phyloP scores from a whole-genome alignment of 164 flowering plant genomes.

The Annona cherimola region DNA sequence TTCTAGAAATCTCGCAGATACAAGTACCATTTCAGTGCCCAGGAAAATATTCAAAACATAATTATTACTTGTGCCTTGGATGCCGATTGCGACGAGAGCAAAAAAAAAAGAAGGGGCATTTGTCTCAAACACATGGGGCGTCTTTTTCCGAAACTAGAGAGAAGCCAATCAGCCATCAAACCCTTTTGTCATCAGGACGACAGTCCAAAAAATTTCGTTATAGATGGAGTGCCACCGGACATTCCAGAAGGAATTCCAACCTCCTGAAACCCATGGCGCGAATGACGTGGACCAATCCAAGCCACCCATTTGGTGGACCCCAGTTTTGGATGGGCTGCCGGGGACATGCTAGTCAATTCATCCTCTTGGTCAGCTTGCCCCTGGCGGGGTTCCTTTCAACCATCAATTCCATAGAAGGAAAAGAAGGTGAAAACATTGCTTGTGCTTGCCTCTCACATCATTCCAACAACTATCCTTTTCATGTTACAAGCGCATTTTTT shows the following conservation, averaged over 20 bases:
- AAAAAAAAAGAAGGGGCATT: no score
- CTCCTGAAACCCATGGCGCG: neutral
- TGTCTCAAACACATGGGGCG: no score
- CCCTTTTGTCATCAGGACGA: no score
- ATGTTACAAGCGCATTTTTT: neutral
- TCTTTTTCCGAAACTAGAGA: no score
- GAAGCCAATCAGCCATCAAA: no score
- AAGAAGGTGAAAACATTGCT: neutral
- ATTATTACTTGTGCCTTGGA: no score
- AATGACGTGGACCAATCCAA: neutral
- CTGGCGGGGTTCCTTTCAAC: neutral
- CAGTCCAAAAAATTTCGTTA: no score
- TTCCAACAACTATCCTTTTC: constrained; percentile 1
- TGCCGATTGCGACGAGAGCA: no score
- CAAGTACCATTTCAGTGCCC: no score
- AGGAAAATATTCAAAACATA: no score
- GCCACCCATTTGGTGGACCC: neutral
- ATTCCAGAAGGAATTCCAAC: neutral
- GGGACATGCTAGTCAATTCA: neutral
- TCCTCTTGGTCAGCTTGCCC: neutral
- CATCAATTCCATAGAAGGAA: neutral
- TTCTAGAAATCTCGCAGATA: no score
- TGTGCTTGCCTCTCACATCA: constrained; percentile 1
- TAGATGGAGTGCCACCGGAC: no score
- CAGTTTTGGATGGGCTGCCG: neutral